Evolutionary conservation across 1,284 basidiomycete species (phyloP).

Genomic region (Ceratobasidium sp.): DNA sequence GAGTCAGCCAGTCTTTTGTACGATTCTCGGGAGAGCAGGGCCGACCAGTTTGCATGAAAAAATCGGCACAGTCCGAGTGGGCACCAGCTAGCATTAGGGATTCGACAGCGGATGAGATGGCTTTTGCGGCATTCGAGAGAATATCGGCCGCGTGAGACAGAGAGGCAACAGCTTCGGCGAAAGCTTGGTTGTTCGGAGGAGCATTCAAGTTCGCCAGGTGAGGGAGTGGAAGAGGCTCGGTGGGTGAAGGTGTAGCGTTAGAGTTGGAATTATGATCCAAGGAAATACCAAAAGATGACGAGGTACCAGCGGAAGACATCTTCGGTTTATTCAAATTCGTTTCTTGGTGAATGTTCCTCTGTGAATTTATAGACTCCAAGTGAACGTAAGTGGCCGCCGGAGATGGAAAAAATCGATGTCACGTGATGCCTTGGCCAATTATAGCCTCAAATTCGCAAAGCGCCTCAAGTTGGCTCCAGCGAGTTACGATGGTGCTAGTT

Average conservation of each 20-base stretch:
- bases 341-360: no score
- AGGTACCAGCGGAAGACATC: not conserved
- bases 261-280: not conserved
- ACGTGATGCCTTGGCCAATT: not conserved
- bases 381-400: not conserved
- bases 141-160: constrained; percentile 1
- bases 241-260: constrained; percentile 1
- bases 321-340: no score
- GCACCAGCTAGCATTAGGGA: not conserved
- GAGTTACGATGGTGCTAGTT: no score
- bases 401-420: not conserved
- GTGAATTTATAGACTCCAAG: no score
- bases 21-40: not conserved
- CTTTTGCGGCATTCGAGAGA: constrained; percentile 19
- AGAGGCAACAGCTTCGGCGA: constrained; percentile 5
- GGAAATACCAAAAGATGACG: not conserved
- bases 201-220: no score
- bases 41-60: not conserved
- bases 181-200: not conserved
- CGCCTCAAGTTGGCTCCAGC: no score
- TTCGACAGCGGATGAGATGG: constrained; percentile 8
- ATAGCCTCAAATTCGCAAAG: not conserved
- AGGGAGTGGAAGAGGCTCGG: not conserved
- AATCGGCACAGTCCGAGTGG: not conserved
- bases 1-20: constrained; percentile 2